Percentiles rank a stretch among this genome's conserved stretches.
These are phyloP conservation scores for Anisodus acutangulus DNA, from an alignment of 257 asterid species.

Conservation along the genomic window DNA sequence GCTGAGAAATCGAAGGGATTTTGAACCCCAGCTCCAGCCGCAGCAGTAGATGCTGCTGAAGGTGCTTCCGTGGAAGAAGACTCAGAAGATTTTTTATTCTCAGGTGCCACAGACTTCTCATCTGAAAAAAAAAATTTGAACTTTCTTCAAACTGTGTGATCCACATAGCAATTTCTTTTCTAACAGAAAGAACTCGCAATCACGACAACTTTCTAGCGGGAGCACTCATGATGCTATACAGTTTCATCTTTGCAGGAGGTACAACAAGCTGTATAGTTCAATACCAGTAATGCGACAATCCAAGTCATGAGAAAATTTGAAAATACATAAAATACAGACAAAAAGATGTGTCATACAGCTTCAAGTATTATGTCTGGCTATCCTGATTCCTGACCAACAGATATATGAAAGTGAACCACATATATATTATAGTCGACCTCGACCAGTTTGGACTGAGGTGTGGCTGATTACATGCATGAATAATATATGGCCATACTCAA, in stretches of 20 bases:
- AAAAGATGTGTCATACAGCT: not conserved
- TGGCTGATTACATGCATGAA: not conserved
- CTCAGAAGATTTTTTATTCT: constrained; percentile 43
- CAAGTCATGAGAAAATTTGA: not conserved
- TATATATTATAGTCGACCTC: not conserved
- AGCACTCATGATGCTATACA: not conserved
- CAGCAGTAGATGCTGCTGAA: constrained; percentile 56
- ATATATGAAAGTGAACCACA: not conserved
- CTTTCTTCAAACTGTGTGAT: not conserved
- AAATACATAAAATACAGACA: not conserved
- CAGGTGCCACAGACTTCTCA: constrained; percentile 56
- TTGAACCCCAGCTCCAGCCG: constrained; percentile 57
- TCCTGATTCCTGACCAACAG: not conserved
- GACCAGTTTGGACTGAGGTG: not conserved
- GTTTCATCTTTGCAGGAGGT: not conserved
- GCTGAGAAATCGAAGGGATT: constrained; percentile 95
- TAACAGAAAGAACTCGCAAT: not conserved
- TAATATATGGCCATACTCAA: not conserved
- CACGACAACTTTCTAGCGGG: not conserved
- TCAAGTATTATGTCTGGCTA: not conserved
- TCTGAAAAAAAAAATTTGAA: constrained; percentile 43
- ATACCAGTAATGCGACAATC: not conserved
- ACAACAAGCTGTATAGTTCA: constrained; percentile 5
- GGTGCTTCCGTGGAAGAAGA: constrained; percentile 47
- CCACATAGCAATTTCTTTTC: constrained; percentile 7